Evolutionary conservation across 441 rosid species (phyloP).

Genomic region (Populus trichocarpa): DNA sequence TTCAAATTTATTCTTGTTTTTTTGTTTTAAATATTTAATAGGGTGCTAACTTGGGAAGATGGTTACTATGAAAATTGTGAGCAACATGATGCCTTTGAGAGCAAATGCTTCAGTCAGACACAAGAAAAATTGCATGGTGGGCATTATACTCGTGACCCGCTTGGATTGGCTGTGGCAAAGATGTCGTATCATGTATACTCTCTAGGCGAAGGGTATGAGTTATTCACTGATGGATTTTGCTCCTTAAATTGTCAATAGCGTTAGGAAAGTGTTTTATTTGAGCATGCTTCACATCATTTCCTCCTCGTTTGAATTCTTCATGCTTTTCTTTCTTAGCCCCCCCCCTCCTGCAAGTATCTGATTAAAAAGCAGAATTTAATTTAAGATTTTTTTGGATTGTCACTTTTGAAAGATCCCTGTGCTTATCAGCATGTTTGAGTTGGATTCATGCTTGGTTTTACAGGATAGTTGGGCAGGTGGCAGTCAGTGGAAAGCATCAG

Average conservation of each 20-base stretch:
- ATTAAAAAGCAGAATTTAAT: neutral
- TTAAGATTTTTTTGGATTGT: neutral
- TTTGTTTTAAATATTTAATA: constrained; percentile 27
- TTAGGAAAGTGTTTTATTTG: neutral
- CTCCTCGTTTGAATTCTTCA: neutral
- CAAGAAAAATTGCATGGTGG: constrained; percentile 38
- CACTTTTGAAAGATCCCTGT: neutral
- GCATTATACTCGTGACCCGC: constrained; percentile 40
- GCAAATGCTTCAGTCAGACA: constrained; percentile 34
- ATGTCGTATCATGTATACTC: constrained; percentile 80
- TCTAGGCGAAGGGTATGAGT: constrained; percentile 87
- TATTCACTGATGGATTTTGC: constrained; percentile 11
- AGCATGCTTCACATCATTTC: neutral
- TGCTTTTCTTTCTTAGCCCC: neutral
- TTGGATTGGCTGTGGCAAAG: constrained; percentile 80
- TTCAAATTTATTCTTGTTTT: neutral
- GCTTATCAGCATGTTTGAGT: neutral
- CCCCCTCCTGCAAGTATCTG: neutral
- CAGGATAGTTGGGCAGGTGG: constrained; percentile 90
- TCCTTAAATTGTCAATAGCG: neutral
- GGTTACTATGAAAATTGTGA: constrained; percentile 58
- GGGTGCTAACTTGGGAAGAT: constrained; percentile 92
- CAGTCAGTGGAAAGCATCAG: constrained; percentile 69
- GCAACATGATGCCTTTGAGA: constrained; percentile 32
- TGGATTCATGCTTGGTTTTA: constrained; percentile 23